These are phyloP conservation scores for Apodospora peruviana DNA, from an alignment of 495 filamentous ascomycete genomes.

Conservation along the genomic window DNA sequence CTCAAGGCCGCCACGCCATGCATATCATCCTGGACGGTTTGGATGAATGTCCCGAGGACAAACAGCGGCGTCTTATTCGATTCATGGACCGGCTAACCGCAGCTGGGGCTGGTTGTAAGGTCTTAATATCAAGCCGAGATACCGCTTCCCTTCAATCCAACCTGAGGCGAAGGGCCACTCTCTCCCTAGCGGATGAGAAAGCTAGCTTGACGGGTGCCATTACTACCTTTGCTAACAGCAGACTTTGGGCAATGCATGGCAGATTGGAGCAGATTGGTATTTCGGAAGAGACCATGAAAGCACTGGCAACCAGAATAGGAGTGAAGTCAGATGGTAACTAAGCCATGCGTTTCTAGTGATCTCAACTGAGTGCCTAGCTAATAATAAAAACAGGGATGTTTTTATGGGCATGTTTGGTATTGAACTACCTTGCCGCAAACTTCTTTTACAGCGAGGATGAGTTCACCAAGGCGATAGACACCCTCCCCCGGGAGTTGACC, in stretches of 20 bases:
- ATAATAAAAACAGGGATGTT: conserved; percentile 24
- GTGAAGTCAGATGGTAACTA: conserved; percentile 21
- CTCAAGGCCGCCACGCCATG: conserved; percentile 4
- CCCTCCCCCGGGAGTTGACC: conserved; percentile 15
- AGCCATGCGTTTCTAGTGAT: not conserved
- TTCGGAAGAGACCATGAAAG: conserved; percentile 5
- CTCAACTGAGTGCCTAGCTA: conserved; percentile 1
- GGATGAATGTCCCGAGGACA: conserved; percentile 24
- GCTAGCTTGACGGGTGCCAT: conserved; percentile 15
- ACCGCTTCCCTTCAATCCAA: conserved; percentile 2
- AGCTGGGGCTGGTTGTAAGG: conserved; percentile 12
- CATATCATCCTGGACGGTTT: conserved; percentile 23
- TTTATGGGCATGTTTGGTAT: conserved; percentile 26
- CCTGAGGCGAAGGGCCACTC: conserved; percentile 7
- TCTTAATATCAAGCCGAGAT: conserved; percentile 18
- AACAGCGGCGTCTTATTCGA: conserved; percentile 16
- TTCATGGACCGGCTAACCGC: conserved; percentile 16
- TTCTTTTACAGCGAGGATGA: conserved; percentile 24
- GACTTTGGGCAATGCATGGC: conserved; percentile 7
- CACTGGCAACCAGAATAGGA: conserved; percentile 8
- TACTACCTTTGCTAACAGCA: conserved; percentile 10
- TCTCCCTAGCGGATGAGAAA: conserved; percentile 27
- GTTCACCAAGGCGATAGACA: conserved; percentile 14
- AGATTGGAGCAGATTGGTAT: conserved; percentile 17
- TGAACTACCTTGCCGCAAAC: conserved; percentile 24